These are phyloP conservation scores for Corylus heterophylla DNA, from an alignment of 306 rosid genomes.

Conservation along the genomic window DNA sequence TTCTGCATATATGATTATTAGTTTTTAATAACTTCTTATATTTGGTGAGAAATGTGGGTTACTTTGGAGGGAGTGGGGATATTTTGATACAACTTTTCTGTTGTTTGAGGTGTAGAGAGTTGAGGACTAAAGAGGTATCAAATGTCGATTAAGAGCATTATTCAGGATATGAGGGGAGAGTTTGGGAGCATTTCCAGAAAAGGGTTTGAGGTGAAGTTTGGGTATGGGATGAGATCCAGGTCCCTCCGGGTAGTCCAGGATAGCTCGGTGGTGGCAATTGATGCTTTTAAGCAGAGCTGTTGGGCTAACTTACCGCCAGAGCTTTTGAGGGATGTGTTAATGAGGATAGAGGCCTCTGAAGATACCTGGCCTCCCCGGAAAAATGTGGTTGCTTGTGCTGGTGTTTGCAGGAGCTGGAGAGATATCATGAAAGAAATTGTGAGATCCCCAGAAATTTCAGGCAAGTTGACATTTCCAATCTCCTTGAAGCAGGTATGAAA, in stretches of 20 bases:
- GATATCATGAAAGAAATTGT: conserved; percentile 81
- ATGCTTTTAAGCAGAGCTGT: conserved; percentile 88
- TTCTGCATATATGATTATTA: not conserved
- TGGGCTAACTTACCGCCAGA: conserved; percentile 97
- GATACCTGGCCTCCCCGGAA: conserved; percentile 78
- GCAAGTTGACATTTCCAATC: conserved; percentile 84
- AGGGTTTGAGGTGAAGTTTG: conserved; percentile 75
- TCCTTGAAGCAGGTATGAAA: conserved; percentile 80
- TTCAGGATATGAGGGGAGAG: conserved; percentile 60
- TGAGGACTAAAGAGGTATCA: not conserved
- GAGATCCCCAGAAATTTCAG: conserved; percentile 67
- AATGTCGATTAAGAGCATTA: conserved; percentile 78
- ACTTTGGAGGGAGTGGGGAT: conserved; percentile 18
- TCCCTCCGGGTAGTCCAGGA: conserved; percentile 69
- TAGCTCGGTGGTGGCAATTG: conserved; percentile 33
- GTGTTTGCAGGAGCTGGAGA: conserved; percentile 95
- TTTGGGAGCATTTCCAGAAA: conserved; percentile 64
- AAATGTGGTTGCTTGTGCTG: conserved; percentile 81
- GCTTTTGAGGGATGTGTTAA: conserved; percentile 82
- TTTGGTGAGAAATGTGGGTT: conserved; percentile 27
- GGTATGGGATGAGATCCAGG: conserved; percentile 71
- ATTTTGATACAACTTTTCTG: conserved; percentile 3
- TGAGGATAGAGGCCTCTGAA: conserved; percentile 84
- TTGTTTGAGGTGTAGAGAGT: conserved; percentile 12
- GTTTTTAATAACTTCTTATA: not conserved